Evolutionary conservation across 352 stramenopile genomes (phyloP).

Genomic region (Phytophthora constricta): DNA sequence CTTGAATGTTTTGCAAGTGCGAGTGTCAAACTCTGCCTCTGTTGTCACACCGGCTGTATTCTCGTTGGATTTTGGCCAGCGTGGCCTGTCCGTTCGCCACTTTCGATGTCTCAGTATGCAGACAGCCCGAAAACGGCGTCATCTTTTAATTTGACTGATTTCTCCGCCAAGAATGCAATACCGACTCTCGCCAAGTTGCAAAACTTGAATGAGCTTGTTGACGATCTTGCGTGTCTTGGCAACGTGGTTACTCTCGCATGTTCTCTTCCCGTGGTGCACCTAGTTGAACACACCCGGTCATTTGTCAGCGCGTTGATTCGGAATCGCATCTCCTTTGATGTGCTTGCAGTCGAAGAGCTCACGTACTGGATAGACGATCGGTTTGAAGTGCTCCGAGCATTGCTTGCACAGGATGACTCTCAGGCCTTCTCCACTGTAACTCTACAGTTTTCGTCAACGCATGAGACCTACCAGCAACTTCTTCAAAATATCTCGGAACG

Average conservation of each 20-base stretch:
- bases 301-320: background rate
- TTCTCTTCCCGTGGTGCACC: background rate
- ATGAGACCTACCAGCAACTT: background rate
- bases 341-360: background rate
- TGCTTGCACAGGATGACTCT: background rate
- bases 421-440: background rate
- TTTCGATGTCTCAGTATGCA: no score
- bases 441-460: background rate
- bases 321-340: background rate
- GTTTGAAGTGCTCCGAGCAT: background rate
- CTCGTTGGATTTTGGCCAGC: no score
- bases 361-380: background rate
- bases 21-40: no score
- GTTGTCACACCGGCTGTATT: no score
- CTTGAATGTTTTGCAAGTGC: no score
- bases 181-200: background rate
- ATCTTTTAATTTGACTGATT: no score
- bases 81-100: no score
- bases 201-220: background rate
- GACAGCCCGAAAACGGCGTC: no score
- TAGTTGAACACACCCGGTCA: background rate
- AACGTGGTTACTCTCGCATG: background rate
- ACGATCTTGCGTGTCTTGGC: background rate
- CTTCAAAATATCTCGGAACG: background rate
- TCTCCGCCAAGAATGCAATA: constrained; percentile 2